Percentiles rank a stretch among this genome's conserved stretches.
Conservation (phyloP, 768 basidiomycete genomes). For the Lactarius deliciosus region DNA sequence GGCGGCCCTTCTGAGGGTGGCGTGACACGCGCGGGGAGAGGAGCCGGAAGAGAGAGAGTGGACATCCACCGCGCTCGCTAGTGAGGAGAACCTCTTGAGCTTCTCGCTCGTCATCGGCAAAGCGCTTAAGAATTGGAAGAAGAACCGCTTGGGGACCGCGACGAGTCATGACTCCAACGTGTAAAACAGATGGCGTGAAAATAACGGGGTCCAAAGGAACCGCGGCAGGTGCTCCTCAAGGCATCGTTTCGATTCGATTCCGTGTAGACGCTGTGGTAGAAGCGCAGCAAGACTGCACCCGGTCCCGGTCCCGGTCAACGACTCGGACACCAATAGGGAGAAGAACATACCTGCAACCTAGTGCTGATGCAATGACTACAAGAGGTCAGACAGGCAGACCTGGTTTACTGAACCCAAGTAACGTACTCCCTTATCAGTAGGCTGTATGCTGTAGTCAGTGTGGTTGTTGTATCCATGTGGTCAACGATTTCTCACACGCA, state of each 20-base stretch:
- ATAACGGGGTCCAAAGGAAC: slow-evolving; percentile 56
- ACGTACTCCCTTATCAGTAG: slow-evolving; percentile 35
- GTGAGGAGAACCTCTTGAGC: slow-evolving; percentile 75
- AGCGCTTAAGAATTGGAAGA: slow-evolving; percentile 80
- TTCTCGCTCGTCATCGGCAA: slow-evolving; percentile 79
- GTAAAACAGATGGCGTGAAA: slow-evolving; percentile 47
- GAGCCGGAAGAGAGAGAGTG: slow-evolving; percentile 57
- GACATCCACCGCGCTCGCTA: slow-evolving; percentile 63
- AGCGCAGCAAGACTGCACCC: slow-evolving; percentile 47
- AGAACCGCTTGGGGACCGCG: slow-evolving; percentile 77
- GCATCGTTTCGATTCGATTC: slow-evolving; percentile 36
- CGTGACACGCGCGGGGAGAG: slow-evolving; percentile 64
- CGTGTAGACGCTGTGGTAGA: not conserved
- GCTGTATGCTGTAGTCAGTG: not conserved
- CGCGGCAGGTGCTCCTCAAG: slow-evolving; percentile 45
- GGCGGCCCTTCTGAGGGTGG: slow-evolving; percentile 77
- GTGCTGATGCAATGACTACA: slow-evolving; percentile 52
- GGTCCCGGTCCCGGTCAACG: slow-evolving; percentile 33
- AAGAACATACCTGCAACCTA: slow-evolving; percentile 44
- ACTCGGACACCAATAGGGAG: not conserved
- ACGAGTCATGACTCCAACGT: slow-evolving; percentile 54
- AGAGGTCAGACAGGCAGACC: not conserved
- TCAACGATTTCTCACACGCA: not conserved
- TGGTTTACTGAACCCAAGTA: not conserved
- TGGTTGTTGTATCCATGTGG: too few species aligned